Conservation (phyloP, 805 yeast species). For the Saccharomycopsis malanga region DNA sequence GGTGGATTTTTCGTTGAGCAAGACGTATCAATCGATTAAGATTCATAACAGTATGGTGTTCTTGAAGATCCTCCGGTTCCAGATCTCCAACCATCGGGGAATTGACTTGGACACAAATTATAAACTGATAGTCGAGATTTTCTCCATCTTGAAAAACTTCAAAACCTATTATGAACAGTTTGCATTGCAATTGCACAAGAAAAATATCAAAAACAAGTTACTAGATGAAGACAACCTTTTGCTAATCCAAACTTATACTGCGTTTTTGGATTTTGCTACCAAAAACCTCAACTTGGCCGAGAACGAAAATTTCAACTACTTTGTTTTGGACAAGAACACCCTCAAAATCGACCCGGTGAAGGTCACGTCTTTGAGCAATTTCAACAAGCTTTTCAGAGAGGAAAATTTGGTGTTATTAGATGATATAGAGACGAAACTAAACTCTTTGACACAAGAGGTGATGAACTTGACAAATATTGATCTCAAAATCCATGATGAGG, state of each 20-base stretch:
- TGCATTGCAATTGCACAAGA: constrained; percentile 7
- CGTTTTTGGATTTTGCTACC: constrained; percentile 8
- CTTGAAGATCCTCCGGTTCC: constrained; percentile 10
- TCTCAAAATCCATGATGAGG: background rate
- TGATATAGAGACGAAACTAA: background rate
- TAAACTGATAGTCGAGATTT: constrained; percentile 8
- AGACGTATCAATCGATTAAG: constrained; percentile 20
- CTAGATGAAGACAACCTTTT: constrained; percentile 9
- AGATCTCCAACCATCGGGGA: background rate
- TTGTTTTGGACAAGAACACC: background rate
- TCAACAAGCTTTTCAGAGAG: background rate
- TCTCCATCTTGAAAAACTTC: constrained; percentile 14
- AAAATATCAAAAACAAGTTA: constrained; percentile 5
- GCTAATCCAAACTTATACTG: constrained; percentile 9
- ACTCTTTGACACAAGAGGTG: background rate
- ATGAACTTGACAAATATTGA: constrained; percentile 4
- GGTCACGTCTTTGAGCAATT: background rate
- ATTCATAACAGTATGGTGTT: constrained; percentile 6
- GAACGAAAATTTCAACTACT: background rate
- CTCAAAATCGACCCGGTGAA: background rate
- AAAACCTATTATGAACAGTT: constrained; percentile 13
- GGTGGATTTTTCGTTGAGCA: constrained; percentile 8
- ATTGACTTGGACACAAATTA: constrained; percentile 2
- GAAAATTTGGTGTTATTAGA: background rate
- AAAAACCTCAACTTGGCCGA: background rate